These are phyloP conservation scores for Metschnikowia borealis DNA, from an alignment of 805 yeast species.

Conservation along the genomic window DNA sequence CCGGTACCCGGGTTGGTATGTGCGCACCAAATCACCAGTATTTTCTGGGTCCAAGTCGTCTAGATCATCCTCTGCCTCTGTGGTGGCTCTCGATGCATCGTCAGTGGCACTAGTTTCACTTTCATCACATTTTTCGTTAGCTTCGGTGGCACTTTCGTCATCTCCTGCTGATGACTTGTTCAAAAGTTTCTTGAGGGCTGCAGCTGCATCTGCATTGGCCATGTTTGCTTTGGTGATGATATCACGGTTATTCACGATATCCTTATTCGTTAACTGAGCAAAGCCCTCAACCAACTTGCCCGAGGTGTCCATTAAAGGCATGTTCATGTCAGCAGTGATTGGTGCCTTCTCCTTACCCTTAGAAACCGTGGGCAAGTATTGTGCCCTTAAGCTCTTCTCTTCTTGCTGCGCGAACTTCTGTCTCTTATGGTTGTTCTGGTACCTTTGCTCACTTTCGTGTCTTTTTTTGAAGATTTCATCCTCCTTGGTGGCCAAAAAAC, in stretches of 20 bases:
- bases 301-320: constrained; percentile 73
- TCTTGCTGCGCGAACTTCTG: constrained; percentile 48
- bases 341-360: constrained; percentile 79
- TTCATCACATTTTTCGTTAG: not conserved
- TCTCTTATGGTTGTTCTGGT: constrained; percentile 61
- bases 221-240: constrained; percentile 65
- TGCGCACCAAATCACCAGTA: constrained; percentile 44
- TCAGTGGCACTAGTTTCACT: not conserved
- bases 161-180: constrained; percentile 25
- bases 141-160: constrained; percentile 19
- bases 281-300: constrained; percentile 68
- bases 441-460: constrained; percentile 64
- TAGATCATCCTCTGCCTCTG: constrained; percentile 8
- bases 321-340: constrained; percentile 57
- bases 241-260: constrained; percentile 60
- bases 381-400: constrained; percentile 41
- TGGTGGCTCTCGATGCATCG: constrained; percentile 27
- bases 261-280: constrained; percentile 63
- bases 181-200: constrained; percentile 43
- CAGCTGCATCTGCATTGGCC: constrained; percentile 69
- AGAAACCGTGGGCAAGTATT: constrained; percentile 49
- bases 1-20: constrained; percentile 86
- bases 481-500: constrained; percentile 66
- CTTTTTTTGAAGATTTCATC: constrained; percentile 69
- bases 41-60: constrained; percentile 33